These are phyloP conservation scores for Musa itinerans DNA, from an alignment of 176 grass and related monocot genomes.

Conservation along the genomic window DNA sequence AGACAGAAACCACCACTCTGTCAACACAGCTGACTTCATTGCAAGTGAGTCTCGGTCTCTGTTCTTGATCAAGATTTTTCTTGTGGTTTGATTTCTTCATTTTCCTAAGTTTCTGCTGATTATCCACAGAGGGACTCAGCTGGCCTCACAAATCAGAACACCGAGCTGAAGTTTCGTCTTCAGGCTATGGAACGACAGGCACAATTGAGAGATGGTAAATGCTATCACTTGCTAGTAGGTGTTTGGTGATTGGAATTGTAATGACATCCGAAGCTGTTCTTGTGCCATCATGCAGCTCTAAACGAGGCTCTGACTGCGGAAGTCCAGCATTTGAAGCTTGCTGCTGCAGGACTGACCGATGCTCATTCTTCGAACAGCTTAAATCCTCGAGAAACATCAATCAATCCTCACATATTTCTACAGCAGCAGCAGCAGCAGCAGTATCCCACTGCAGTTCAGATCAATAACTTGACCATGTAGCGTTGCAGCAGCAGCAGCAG, in stretches of 20 bases:
- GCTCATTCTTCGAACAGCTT: constrained; percentile 34
- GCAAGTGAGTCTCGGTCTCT: constrained; percentile 28
- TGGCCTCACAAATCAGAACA: constrained; percentile 61
- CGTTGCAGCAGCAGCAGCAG: constrained; percentile 36
- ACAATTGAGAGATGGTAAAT: constrained; percentile 76
- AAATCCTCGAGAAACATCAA: constrained; percentile 26
- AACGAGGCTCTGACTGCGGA: constrained; percentile 75
- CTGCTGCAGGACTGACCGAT: constrained; percentile 39
- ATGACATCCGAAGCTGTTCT: background rate
- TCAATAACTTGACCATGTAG: no score
- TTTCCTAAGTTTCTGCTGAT: background rate
- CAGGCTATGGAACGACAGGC: constrained; percentile 94
- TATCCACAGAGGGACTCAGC: constrained; percentile 51
- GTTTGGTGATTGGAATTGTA: background rate
- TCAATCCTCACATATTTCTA: constrained; percentile 35
- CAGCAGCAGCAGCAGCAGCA: constrained; percentile 67
- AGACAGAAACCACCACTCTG: constrained; percentile 71
- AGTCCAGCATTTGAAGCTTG: constrained; percentile 71
- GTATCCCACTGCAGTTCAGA: constrained; percentile 16
- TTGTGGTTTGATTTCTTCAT: background rate
- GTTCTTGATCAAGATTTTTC: background rate
- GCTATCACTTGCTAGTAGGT: background rate
- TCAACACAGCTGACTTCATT: constrained; percentile 80
- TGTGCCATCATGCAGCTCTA: constrained; percentile 32
- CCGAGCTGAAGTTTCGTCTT: constrained; percentile 79